phyloP scores from a whole-genome alignment of 2,329 filamentous ascomycete genomes.

The Biscogniauxia sp. region DNA sequence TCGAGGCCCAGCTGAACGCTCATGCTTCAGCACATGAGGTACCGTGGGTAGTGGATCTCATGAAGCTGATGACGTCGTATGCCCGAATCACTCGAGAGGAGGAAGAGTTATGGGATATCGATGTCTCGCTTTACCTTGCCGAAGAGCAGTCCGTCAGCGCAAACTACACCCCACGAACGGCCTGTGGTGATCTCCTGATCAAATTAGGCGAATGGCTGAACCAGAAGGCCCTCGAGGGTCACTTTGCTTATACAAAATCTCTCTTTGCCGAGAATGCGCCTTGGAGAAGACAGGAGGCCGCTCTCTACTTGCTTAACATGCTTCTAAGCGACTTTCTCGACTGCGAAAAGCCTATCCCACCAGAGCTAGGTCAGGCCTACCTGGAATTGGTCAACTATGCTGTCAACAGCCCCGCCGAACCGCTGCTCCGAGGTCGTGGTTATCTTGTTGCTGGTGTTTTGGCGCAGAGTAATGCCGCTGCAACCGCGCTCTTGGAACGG shows the following conservation, averaged over 20 bases:
- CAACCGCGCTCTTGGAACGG: slow-evolving; percentile 64
- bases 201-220: slow-evolving; percentile 91
- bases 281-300: slow-evolving; percentile 71
- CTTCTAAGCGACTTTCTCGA: slow-evolving; percentile 82
- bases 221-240: slow-evolving; percentile 70
- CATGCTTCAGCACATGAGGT: slow-evolving; percentile 60
- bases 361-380: slow-evolving; percentile 69
- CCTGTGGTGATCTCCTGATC: slow-evolving; percentile 86
- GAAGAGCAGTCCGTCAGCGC: slow-evolving; percentile 94
- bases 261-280: slow-evolving; percentile 61
- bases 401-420: slow-evolving; percentile 65
- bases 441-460: slow-evolving; percentile 83
- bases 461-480: slow-evolving; percentile 64
- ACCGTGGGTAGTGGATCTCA: slow-evolving; percentile 82
- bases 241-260: slow-evolving; percentile 72
- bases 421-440: slow-evolving; percentile 80
- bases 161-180: slow-evolving; percentile 93
- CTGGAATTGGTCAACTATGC: slow-evolving; percentile 78
- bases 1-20: slow-evolving; percentile 73
- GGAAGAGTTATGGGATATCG: slow-evolving; percentile 93
- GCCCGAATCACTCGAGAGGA: slow-evolving; percentile 90
- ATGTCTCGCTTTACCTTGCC: slow-evolving; percentile 90
- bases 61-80: slow-evolving; percentile 81
- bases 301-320: slow-evolving; percentile 82
- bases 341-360: slow-evolving; percentile 66